phyloP scores from a whole-genome alignment of 768 basidiomycete genomes.

The Fistulinella prunicolor region DNA sequence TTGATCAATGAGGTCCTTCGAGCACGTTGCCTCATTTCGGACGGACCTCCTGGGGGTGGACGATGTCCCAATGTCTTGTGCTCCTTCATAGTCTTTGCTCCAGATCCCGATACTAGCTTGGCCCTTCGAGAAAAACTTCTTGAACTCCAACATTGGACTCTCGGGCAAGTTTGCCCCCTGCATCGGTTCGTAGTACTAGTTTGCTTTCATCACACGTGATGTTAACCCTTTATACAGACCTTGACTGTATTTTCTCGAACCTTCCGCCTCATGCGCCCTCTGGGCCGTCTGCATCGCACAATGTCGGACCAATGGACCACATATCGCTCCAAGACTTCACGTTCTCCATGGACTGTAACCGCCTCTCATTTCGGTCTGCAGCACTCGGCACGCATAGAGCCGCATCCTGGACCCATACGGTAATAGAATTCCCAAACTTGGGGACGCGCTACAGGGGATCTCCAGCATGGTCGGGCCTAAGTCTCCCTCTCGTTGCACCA shows the following conservation, averaged over 20 bases:
- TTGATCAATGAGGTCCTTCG: slow-evolving; percentile 49
- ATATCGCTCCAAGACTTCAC: slow-evolving; percentile 20
- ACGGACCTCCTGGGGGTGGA: slow-evolving; percentile 27
- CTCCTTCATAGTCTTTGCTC: slow-evolving; percentile 23
- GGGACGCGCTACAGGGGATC: slow-evolving; percentile 44
- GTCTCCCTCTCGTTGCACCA: slow-evolving; percentile 28
- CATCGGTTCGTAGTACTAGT: slow-evolving; percentile 11
- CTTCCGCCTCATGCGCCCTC: slow-evolving; percentile 21
- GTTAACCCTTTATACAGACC: slow-evolving; percentile 11
- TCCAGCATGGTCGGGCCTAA: slow-evolving; percentile 31
- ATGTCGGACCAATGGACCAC: slow-evolving; percentile 29
- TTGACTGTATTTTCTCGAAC: slow-evolving; percentile 24
- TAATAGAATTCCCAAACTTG: slow-evolving; percentile 23
- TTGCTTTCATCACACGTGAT: background rate
- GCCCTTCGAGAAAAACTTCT: slow-evolving; percentile 46
- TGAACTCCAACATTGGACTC: slow-evolving; percentile 30
- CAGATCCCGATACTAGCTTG: slow-evolving; percentile 46
- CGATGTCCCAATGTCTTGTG: slow-evolving; percentile 24
- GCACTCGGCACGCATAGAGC: slow-evolving; percentile 4
- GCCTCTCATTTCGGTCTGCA: slow-evolving; percentile 9
- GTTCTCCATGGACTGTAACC: slow-evolving; percentile 7
- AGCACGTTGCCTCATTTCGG: slow-evolving; percentile 42
- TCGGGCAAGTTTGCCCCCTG: slow-evolving; percentile 5
- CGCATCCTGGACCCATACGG: slow-evolving; percentile 12
- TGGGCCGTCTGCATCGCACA: slow-evolving; percentile 4